Evolutionary conservation across 2,329 filamentous ascomycete species (phyloP), one percentile per base, ranked within the genome.

Genomic region (Teratosphaeria epicoccoides): DNA sequence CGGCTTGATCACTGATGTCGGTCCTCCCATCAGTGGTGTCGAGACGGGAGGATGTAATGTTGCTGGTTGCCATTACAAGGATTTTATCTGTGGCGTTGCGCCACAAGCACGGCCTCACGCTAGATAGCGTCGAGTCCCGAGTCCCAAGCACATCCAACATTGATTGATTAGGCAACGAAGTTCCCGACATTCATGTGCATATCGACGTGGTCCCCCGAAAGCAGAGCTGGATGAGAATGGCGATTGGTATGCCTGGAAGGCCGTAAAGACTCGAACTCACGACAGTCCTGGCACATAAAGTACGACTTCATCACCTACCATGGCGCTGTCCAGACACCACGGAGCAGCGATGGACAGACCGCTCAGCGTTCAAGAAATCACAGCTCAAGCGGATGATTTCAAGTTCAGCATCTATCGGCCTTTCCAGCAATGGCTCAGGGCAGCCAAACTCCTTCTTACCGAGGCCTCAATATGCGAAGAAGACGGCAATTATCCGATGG

Each of bases 401-500:
- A 81, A 85, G 52, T 97, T 90, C 72, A 87, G 89, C 66, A 77
- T 78, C 1, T 77, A 79, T 26, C 85, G 95, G 49, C 80, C 85
- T 2, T 76, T 97, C 52, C 85, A 60, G 40, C 51, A 28, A 55
- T 66, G 63, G 64, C 58, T 66, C 10, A 61, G 62, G 17, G 54
- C 64, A 3, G 61, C 59, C 12, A 58, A 59, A 40, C 59, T 66
- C 58, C 56, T 66, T 14, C 55, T 63, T 23, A 67, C 50, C 11
- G 63, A 96, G 87, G 90, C 88, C 20, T 77, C 81, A 49, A 88
- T 91, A 61, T 95, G 95, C 66, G 79, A 93, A 62, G 79, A 80
- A 43, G 91, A 97, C 69, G 84, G 85, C 62, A 90, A 96, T 69
- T 82, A 88, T 57, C 82, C 89, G 61, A 85, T 93, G 64, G 87